Percentiles rank a stretch among this genome's conserved stretches.
phyloP scores from a whole-genome alignment of 2,329 filamentous ascomycete species.

The Xylaria sp. region DNA sequence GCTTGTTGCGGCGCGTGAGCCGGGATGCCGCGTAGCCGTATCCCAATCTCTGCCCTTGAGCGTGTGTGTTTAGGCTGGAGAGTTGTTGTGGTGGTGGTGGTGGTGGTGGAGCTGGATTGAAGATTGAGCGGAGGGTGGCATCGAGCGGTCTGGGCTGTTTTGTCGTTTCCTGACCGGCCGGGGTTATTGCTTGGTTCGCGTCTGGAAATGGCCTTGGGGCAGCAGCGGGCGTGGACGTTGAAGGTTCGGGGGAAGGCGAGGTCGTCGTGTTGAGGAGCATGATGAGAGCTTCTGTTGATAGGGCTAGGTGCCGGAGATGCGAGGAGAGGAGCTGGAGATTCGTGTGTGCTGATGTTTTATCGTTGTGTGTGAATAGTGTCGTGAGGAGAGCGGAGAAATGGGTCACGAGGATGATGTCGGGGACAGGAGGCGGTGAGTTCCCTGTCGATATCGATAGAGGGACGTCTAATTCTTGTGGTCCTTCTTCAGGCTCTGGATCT shows the following conservation, averaged over 20 bases:
- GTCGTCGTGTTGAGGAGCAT: slow-evolving; percentile 66
- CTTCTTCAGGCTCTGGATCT: slow-evolving; percentile 5
- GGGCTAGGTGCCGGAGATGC: slow-evolving; percentile 60
- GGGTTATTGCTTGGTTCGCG: background rate
- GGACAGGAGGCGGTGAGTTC: slow-evolving; percentile 39
- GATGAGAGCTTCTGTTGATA: slow-evolving; percentile 59
- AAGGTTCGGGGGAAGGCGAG: slow-evolving; percentile 32
- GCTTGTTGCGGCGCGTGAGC: slow-evolving; percentile 56
- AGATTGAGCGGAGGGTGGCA: slow-evolving; percentile 62
- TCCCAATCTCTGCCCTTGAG: background rate
- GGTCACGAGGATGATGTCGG: slow-evolving; percentile 65
- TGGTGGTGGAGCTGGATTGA: slow-evolving; percentile 52
- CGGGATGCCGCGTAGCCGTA: slow-evolving; percentile 35
- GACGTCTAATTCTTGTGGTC: background rate
- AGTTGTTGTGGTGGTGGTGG: slow-evolving; percentile 14
- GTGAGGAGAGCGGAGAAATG: slow-evolving; percentile 65
- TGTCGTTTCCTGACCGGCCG: slow-evolving; percentile 8
- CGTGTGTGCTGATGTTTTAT: slow-evolving; percentile 60
- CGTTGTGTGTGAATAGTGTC: slow-evolving; percentile 62
- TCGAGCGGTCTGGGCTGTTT: slow-evolving; percentile 49
- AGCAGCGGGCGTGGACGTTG: slow-evolving; percentile 21
- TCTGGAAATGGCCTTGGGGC: slow-evolving; percentile 2
- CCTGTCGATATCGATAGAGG: background rate
- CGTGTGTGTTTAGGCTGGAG: slow-evolving; percentile 20
- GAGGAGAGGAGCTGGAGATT: slow-evolving; percentile 61